Percentiles rank a stretch among this genome's conserved stretches.
phyloP scores from a whole-genome alignment of 1,284 basidiomycete species.

The Porphyrellus sp. region DNA sequence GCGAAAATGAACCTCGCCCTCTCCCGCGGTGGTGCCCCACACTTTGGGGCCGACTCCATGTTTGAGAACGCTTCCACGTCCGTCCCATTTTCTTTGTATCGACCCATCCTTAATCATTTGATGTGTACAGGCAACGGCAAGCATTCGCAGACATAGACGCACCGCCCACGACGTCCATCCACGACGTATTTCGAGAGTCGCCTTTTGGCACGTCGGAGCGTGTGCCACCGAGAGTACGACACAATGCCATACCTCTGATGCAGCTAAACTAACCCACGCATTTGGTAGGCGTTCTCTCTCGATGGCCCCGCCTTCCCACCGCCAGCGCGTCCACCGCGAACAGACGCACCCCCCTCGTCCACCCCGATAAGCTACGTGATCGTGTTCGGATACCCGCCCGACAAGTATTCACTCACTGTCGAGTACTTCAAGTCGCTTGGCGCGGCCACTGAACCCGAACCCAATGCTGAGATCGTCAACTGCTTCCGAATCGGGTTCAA shows the following conservation, averaged over 20 bases:
- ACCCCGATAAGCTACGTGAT: constrained; percentile 51
- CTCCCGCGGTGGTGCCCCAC: constrained; percentile 56
- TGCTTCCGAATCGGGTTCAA: constrained; percentile 71
- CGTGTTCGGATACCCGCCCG: constrained; percentile 73
- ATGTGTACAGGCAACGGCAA: constrained; percentile 49
- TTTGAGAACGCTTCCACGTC: constrained; percentile 64
- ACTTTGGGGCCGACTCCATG: constrained; percentile 79
- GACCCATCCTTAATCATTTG: constrained; percentile 7
- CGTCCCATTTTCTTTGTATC: constrained; percentile 11
- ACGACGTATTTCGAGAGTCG: constrained; percentile 63
- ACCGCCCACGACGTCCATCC: constrained; percentile 65
- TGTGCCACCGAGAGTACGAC: constrained; percentile 33
- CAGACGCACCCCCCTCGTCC: constrained; percentile 30
- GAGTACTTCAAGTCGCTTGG: constrained; percentile 72
- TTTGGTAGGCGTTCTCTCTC: constrained; percentile 24
- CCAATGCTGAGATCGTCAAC: constrained; percentile 59
- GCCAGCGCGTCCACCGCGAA: constrained; percentile 34
- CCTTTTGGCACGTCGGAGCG: constrained; percentile 30
- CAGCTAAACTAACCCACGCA: not conserved
- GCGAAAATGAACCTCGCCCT: constrained; percentile 71
- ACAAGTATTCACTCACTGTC: constrained; percentile 64
- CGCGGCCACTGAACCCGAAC: constrained; percentile 61
- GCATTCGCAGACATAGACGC: constrained; percentile 67
- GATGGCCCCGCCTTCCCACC: constrained; percentile 20
- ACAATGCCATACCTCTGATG: not conserved